phyloP scores from a whole-genome alignment of 192 early-diverging fungal species.

The Backusella psychrophila region DNA sequence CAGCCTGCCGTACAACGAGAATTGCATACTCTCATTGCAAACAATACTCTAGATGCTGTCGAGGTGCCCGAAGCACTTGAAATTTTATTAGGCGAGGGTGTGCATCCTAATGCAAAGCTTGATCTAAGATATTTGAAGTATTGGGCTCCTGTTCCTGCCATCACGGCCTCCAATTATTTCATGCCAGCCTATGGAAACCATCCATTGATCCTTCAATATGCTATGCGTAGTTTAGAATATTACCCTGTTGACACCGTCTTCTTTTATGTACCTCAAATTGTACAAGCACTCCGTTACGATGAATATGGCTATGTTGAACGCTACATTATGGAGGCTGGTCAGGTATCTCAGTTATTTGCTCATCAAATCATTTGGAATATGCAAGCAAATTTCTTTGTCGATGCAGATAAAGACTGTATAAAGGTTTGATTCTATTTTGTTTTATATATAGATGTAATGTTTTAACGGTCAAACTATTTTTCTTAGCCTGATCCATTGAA shows the following conservation, averaged over 20 bases:
- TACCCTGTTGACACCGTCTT: slow-evolving; percentile 94
- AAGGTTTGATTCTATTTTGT: slow-evolving; percentile 15
- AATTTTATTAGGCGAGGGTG: slow-evolving; percentile 65
- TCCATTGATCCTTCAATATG: slow-evolving; percentile 92
- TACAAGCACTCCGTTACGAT: slow-evolving; percentile 92
- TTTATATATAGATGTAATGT: neutral
- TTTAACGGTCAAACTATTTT: neutral
- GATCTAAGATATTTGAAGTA: slow-evolving; percentile 70
- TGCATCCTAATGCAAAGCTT: slow-evolving; percentile 27
- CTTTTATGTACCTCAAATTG: slow-evolving; percentile 98
- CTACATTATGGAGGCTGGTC: slow-evolving; percentile 92
- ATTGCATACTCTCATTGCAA: slow-evolving; percentile 59
- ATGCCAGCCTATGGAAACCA: slow-evolving; percentile 65
- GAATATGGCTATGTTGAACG: slow-evolving; percentile 87
- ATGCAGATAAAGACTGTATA: slow-evolving; percentile 45
- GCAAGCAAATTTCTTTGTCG: slow-evolving; percentile 97
- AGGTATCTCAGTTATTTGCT: slow-evolving; percentile 94
- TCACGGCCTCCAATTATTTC: slow-evolving; percentile 82
- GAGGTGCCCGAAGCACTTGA: slow-evolving; percentile 69
- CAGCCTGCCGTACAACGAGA: slow-evolving; percentile 62
- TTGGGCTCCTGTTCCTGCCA: slow-evolving; percentile 88
- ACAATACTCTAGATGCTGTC: slow-evolving; percentile 64
- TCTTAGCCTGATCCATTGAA: slow-evolving; percentile 80
- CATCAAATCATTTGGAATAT: slow-evolving; percentile 99
- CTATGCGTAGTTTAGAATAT: slow-evolving; percentile 85